Conservation (phyloP, 805 yeast species). For the Saturnispora bothae region DNA sequence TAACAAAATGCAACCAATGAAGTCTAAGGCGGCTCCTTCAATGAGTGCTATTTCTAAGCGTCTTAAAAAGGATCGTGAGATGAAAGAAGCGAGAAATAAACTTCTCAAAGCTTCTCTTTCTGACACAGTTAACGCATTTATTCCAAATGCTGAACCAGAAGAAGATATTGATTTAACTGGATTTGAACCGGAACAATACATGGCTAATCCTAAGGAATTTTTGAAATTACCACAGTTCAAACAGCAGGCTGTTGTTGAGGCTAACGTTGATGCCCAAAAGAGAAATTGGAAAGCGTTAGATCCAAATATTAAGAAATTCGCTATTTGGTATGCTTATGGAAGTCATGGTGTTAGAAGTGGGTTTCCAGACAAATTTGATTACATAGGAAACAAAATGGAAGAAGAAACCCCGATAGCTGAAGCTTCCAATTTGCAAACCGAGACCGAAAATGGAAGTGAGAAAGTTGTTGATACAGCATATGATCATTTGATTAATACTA, state of each 20-base stretch:
- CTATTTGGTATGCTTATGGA: slow-evolving; percentile 57
- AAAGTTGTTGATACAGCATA: neutral
- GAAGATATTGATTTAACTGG: slow-evolving; percentile 24
- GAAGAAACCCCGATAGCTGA: neutral
- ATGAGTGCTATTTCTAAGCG: slow-evolving; percentile 14
- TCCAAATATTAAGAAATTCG: slow-evolving; percentile 40
- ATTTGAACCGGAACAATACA: slow-evolving; percentile 26
- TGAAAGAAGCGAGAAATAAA: slow-evolving; percentile 25
- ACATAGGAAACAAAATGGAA: neutral
- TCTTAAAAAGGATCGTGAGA: slow-evolving; percentile 21
- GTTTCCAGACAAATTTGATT: slow-evolving; percentile 35
- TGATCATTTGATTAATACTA: slow-evolving; percentile 11
- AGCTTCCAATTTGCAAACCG: neutral
- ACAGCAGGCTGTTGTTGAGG: slow-evolving; percentile 44
- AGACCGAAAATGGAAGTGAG: neutral
- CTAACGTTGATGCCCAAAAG: slow-evolving; percentile 34
- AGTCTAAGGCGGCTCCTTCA: neutral
- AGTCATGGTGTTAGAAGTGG: slow-evolving; percentile 61
- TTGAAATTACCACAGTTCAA: slow-evolving; percentile 35
- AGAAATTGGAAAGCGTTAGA: slow-evolving; percentile 47
- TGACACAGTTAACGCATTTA: slow-evolving; percentile 28
- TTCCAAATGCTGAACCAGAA: slow-evolving; percentile 23
- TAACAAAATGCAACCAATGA: neutral
- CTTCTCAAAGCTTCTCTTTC: slow-evolving; percentile 31
- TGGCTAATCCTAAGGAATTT: slow-evolving; percentile 22